Conservation (phyloP, 2,329 filamentous ascomycete genomes). For the Sporothrix brasiliensis region DNA sequence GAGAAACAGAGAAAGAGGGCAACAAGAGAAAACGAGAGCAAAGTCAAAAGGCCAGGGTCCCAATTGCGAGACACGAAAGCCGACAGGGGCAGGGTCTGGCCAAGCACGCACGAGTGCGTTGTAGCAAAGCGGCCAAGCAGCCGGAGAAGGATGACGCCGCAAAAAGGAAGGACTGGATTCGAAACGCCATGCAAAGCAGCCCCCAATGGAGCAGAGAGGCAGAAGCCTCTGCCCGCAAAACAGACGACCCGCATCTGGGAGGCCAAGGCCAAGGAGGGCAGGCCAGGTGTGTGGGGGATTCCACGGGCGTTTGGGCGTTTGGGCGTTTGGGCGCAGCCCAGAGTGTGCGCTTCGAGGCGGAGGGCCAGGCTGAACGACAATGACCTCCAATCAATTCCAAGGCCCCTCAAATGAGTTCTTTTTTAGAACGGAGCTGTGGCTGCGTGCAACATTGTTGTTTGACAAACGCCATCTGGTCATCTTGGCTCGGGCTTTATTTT, state of each 20-base stretch:
- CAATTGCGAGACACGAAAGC: conserved; percentile 11
- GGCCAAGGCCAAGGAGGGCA: not conserved
- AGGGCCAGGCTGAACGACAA: not conserved
- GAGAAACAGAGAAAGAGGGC: not conserved
- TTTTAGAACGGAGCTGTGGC: not conserved
- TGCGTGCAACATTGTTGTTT: not conserved
- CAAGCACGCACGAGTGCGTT: not conserved
- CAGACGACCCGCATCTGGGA: not conserved
- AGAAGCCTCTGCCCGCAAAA: conserved; percentile 14
- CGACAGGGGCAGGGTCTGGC: not conserved
- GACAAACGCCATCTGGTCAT: not conserved
- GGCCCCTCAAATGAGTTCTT: not conserved
- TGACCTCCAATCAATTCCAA: not conserved
- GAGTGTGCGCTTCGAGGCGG: not conserved
- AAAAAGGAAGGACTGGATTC: conserved; percentile 2
- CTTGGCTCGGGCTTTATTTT: not conserved
- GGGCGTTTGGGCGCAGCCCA: too few species aligned
- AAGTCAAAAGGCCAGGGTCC: not conserved
- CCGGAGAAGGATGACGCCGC: not conserved
- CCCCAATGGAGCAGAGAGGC: not conserved
- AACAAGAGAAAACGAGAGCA: not conserved
- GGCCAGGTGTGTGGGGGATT: not conserved
- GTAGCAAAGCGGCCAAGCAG: not conserved
- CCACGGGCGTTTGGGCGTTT: not conserved
- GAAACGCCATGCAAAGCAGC: conserved; percentile 2